Evolutionary conservation across 805 yeast genomes (phyloP), one percentile per base, ranked within the genome.

Genomic region (Starmerella sp.): DNA sequence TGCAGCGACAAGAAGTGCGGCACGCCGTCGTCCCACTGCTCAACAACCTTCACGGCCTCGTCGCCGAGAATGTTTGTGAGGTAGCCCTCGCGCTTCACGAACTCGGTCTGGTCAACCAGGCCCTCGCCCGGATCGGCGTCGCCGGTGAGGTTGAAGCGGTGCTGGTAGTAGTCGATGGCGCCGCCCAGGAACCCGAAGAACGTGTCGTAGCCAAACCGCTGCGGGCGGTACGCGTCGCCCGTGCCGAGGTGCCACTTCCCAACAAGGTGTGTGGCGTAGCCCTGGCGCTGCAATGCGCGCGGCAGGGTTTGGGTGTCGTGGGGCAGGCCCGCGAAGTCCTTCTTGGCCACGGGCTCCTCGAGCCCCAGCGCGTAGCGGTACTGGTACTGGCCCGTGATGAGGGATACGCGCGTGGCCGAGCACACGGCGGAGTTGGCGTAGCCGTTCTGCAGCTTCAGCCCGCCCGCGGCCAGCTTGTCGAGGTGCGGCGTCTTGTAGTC

Each of bases 361-460:
- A 61, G 56, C 9, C 64, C 64, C 10, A 56, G 54, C 2, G 55
- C 53, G 36, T 58, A 60, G 14, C 63, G 56, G 58, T 80, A 83
- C 62, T 80, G 78, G 61, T 80, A 83, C 5, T 82, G 78, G 4
- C 84, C 85, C 2, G 80, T 75, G 44, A 80, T 65, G 3, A 80
- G 69, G 79, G 79, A 79, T 11, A 83, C 79, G 56, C 84, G 67
- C 0, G 84, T 80, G 7, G 84, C 84, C 2, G 84, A 79, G 60
- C 84, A 80, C 1, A 83, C 84, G 1, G 84, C 83, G 2, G 82
- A 74, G 4, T 83, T 83, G 2, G 84, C 76, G 57, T 80, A 82
- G 66, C 80, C 80, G 56, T 80, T 79, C 10, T 82, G 77, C 60
- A 79, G 76, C 46, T 79, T 63, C 22, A 74, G 60, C 5, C 84